Evolutionary conservation across 164 flowering plant species (phyloP).

Genomic region (Stephania cephalantha): DNA sequence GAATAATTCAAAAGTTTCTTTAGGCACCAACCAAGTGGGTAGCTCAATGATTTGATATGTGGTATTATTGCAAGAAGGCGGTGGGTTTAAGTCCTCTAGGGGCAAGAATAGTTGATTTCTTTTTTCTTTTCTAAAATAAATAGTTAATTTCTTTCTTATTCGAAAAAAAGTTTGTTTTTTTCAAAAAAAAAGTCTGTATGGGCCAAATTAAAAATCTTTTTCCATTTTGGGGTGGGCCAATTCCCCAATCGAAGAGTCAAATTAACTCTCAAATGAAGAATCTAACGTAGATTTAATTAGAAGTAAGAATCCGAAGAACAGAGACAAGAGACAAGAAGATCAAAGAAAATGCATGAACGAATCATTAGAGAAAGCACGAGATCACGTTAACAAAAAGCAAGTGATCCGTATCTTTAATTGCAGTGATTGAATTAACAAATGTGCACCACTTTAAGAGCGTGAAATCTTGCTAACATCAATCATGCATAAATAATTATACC

Average conservation of each 20-base stretch:
- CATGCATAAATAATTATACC: background rate
- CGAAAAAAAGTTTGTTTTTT: too few species aligned
- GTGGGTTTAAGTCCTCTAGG: too few species aligned
- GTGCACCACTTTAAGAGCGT: background rate
- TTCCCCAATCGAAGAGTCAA: background rate
- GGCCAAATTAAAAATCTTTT: too few species aligned
- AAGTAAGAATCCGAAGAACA: background rate
- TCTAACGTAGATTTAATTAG: background rate
- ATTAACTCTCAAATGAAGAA: background rate
- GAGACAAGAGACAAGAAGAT: constrained; percentile 1
- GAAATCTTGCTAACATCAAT: background rate
- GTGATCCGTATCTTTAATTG: background rate
- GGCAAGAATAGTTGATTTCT: too few species aligned
- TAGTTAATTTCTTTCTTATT: too few species aligned
- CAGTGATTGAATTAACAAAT: background rate
- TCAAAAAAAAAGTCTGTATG: too few species aligned
- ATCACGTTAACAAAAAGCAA: background rate
- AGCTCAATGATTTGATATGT: too few species aligned
- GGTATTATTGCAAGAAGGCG: too few species aligned
- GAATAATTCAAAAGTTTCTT: too few species aligned
- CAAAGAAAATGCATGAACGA: background rate
- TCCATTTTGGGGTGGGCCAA: too few species aligned
- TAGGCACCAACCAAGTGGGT: too few species aligned
- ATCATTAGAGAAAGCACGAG: background rate
- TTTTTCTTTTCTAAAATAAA: too few species aligned